Evolutionary conservation across 2,329 filamentous ascomycete species (phyloP), one percentile per base, ranked within the genome.

Genomic region (Exophiala lecanii-corni): DNA sequence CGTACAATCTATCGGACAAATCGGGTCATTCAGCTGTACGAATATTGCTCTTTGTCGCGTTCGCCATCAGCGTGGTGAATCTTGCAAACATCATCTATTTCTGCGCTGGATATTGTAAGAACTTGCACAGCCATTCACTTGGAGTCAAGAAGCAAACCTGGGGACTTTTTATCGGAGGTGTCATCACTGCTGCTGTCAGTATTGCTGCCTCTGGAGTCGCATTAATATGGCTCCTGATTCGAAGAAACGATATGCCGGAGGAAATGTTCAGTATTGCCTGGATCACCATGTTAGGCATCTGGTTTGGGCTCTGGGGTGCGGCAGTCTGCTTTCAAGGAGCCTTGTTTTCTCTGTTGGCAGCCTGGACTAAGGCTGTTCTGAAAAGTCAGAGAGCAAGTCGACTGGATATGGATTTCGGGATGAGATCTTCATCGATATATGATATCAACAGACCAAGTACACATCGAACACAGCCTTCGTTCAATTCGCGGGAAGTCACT

Each of bases 401-500:
- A n/a, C 31, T 50, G 36, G 47, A 49, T 31, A 13, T 47, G 26
- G 47, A 51, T 25, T 50, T 54, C 20, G 51, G 49, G 15, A 49
- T 53, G 25, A 43, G 43, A 34, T 26, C 28, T 7, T 41, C 45
- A n/a, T 46, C 50, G 7, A 31, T 43, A 28, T 34, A 36, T 13
- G 33, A 37, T n/a, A 25, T 30, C 5, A 23, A 32, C 13, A 47
- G 41, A 35, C 34, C 44, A 23, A 43, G 33, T 20, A 53, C 39
- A 25, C 47, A 40, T 17, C 41, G 32, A 17, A 51, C 46, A 2
- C 20, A 43, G 18, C 41, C 18, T 32, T 54, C 55, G 9, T 54
- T 55, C 32, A 43, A 36, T 16, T 57, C 55, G 6, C 49, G 53
- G 41, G 54, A 51, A 16, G 30, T 43, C 5, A 57, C 55, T 2